Evolutionary conservation across 2,329 filamentous ascomycete genomes (phyloP).

Genomic region (Trichophyton verrucosum): DNA sequence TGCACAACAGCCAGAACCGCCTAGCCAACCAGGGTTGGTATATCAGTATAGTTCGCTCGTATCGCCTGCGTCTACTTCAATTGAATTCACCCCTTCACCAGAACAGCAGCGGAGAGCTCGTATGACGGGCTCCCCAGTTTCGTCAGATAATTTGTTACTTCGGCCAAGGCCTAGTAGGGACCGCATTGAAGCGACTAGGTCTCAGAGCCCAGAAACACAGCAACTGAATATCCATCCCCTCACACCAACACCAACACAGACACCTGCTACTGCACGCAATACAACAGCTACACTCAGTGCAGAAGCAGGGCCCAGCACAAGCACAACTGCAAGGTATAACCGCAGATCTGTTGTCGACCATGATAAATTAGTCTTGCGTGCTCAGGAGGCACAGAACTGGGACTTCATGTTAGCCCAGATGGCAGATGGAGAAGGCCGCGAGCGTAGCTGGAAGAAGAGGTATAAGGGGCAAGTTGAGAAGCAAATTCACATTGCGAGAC

Average conservation of each 20-base stretch:
- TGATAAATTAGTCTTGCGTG: conserved; percentile 18
- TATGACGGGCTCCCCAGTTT: not conserved
- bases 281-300: not conserved
- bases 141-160: not conserved
- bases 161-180: not conserved
- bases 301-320: not conserved
- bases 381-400: conserved; percentile 27
- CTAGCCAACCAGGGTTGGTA: conserved; percentile 25
- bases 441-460: conserved; percentile 25
- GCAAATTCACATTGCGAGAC: conserved; percentile 5
- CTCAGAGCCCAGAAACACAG: not conserved
- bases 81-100: not conserved
- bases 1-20: conserved; percentile 3
- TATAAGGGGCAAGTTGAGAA: conserved; percentile 22
- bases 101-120: conserved; percentile 1
- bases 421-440: conserved; percentile 31
- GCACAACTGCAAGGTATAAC: conserved; percentile 1
- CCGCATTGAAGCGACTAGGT: not conserved
- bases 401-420: conserved; percentile 33
- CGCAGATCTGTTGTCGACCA: conserved; percentile 11
- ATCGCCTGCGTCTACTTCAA: conserved; percentile 2
- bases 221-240: not conserved
- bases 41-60: conserved; percentile 14
- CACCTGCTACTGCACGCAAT: not conserved
- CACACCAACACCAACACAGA: not conserved